Evolutionary conservation across 768 basidiomycete species (phyloP).

Genomic region (Phlebiopsis gigantea): DNA sequence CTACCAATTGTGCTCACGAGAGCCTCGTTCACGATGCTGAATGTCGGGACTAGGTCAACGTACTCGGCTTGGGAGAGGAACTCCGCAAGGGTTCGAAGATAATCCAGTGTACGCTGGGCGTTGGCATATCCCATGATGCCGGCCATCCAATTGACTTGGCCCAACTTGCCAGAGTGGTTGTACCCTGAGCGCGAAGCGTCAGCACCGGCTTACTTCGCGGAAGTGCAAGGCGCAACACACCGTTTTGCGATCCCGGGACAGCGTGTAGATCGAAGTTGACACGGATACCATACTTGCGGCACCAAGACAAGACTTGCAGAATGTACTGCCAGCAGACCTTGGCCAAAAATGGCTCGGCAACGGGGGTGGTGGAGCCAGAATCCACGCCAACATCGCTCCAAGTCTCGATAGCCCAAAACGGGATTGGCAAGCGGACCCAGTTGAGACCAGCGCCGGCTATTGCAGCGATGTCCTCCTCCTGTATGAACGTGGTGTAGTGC

Average conservation of each 20-base stretch:
- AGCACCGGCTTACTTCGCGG: not conserved
- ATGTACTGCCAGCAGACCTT: slow-evolving; percentile 81
- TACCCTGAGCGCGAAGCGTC: slow-evolving; percentile 31
- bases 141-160: slow-evolving; percentile 55
- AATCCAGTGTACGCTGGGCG: slow-evolving; percentile 71
- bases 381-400: slow-evolving; percentile 38
- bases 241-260: slow-evolving; percentile 77
- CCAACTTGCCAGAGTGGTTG: slow-evolving; percentile 57
- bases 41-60: slow-evolving; percentile 52
- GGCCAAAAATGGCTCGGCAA: slow-evolving; percentile 69
- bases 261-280: slow-evolving; percentile 79
- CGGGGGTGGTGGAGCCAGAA: slow-evolving; percentile 9
- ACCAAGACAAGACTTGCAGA: slow-evolving; percentile 72
- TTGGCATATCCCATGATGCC: slow-evolving; percentile 86
- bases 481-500: slow-evolving; percentile 82
- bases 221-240: slow-evolving; percentile 24
- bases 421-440: slow-evolving; percentile 76
- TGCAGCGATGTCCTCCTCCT: slow-evolving; percentile 24
- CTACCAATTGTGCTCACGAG: slow-evolving; percentile 46
- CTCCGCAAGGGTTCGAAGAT: slow-evolving; percentile 68
- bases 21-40: slow-evolving; percentile 65
- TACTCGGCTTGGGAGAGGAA: slow-evolving; percentile 77
- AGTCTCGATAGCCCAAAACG: slow-evolving; percentile 83
- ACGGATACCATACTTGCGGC: slow-evolving; percentile 84
- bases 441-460: slow-evolving; percentile 68